Base-by-base conservation (phyloP, 2,329 filamentous ascomycete species). In the Paracorniculantispora psalliotae region DNA sequence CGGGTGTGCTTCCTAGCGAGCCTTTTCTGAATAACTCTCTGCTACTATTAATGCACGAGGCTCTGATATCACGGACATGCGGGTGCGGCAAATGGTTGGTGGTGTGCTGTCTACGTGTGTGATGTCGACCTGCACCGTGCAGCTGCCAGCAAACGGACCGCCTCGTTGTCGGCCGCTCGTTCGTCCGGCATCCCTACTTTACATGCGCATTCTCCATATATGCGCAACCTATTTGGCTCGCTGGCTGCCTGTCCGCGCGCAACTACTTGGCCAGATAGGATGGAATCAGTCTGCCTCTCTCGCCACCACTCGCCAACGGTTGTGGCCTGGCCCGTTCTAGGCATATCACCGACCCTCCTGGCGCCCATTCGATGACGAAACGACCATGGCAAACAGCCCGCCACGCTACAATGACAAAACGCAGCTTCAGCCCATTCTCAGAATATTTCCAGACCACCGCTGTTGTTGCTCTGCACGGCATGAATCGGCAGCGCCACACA, bases 121-220 rank as follows among this genome's bases (percentile, higher is more conserved):
- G 53, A 56, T 44, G 37, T 47, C 15, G 25, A 39, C 52, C 25
- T 35, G 26, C 51, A 28, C 30, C 23, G 9, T 41, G 53, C 53
- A 57, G 53, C 53, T 48, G 53, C 15, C 53, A 57, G 53, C 53
- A 57, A 57, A 57, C 53, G 53, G 30, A 57, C 46, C 44, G 30
- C n/a, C 53, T 39, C 21, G 23, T 48, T 37, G 43, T 8, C 53
- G 21, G 37, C 28, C 19, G 10, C 41, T 17, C n/a, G 35, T 44
- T 44, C 25, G 17, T 19, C 25, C 19, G 23, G 25, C 17, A 25
- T n/a, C 49, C 25, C 33, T 28, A 8, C 23, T 19, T 41, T 28
- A 25, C 33, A n/a, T 41, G n/a, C 33, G 10, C 12, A 26, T 12
- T 25, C 19, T 21, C 9, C 15, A 35, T 19, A 8, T 19, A 23